Conservation (phyloP, 345 rosid species). For the Sisymbrium altissimum region DNA sequence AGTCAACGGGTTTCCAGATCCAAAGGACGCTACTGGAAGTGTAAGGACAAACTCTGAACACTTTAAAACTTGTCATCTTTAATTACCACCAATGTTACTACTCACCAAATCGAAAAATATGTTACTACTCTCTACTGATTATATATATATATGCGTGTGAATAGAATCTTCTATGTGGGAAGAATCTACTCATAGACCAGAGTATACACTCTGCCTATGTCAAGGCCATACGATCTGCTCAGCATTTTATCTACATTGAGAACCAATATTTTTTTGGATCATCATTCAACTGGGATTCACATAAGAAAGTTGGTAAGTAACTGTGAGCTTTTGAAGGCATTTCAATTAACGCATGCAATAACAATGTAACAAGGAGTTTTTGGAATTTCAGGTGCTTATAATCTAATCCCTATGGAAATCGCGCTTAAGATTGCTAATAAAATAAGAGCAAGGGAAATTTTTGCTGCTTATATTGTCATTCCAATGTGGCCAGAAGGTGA, state of each 20-base stretch:
- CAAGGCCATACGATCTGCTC: conserved; percentile 80
- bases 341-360: conserved; percentile 43
- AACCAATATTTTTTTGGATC: conserved; percentile 95
- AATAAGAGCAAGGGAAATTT: conserved; percentile 77
- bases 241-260: conserved; percentile 82
- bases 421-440: conserved; percentile 87
- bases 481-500: conserved; percentile 99
- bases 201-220: conserved; percentile 88
- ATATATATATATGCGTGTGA: background rate
- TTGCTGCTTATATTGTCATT: conserved; percentile 81
- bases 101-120: no score
- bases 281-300: conserved; percentile 79
- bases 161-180: background rate
- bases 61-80: no score
- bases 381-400: conserved; percentile 73
- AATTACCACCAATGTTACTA: background rate
- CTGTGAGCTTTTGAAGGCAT: background rate
- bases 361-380: conserved; percentile 54
- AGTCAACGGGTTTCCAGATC: conserved; percentile 82
- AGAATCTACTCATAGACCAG: conserved; percentile 51
- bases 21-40: conserved; percentile 60
- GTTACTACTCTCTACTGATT: conserved; percentile 16
- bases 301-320: conserved; percentile 55
- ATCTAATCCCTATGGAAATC: conserved; percentile 88
- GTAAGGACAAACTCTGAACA: conserved; percentile 39